Conservation (phyloP, 2,329 filamentous ascomycete species). For the Xylariaceae sp. region DNA sequence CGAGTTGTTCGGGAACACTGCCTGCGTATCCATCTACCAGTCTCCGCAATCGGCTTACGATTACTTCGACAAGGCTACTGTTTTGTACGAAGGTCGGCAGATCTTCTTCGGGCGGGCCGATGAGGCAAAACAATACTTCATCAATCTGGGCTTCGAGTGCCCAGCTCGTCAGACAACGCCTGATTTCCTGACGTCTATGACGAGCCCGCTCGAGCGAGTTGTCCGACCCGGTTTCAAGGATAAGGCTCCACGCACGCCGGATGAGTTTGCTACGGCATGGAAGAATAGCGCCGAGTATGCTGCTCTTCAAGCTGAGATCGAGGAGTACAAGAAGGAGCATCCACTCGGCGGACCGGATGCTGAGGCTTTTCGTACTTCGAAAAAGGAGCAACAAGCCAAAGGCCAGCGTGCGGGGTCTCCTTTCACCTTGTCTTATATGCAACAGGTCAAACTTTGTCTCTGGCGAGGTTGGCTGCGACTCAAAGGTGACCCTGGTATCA, state of each 20-base stretch:
- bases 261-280: conserved; percentile 66
- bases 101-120: conserved; percentile 68
- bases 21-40: conserved; percentile 77
- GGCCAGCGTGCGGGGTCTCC: conserved; percentile 72
- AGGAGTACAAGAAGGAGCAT: conserved; percentile 59
- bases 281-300: conserved; percentile 59
- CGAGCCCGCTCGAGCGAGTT: conserved; percentile 61
- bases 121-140: conserved; percentile 68
- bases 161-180: conserved; percentile 71
- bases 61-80: conserved; percentile 63
- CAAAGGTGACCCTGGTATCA: conserved; percentile 76
- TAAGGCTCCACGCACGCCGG: conserved; percentile 62
- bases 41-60: conserved; percentile 70
- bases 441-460: conserved; percentile 81
- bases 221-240: conserved; percentile 62
- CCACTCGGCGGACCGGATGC: conserved; percentile 63
- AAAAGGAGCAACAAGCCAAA: conserved; percentile 61
- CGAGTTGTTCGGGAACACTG: conserved; percentile 69
- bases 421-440: conserved; percentile 77
- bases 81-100: conserved; percentile 66
- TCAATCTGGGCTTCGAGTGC: conserved; percentile 70
- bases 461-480: conserved; percentile 81
- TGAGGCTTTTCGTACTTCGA: conserved; percentile 60
- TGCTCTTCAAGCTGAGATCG: conserved; percentile 60
- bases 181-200: conserved; percentile 76